Evolutionary conservation across 768 basidiomycete genomes (phyloP), one percentile per base, ranked within the genome.

Genomic region (Lactarius evosmus): DNA sequence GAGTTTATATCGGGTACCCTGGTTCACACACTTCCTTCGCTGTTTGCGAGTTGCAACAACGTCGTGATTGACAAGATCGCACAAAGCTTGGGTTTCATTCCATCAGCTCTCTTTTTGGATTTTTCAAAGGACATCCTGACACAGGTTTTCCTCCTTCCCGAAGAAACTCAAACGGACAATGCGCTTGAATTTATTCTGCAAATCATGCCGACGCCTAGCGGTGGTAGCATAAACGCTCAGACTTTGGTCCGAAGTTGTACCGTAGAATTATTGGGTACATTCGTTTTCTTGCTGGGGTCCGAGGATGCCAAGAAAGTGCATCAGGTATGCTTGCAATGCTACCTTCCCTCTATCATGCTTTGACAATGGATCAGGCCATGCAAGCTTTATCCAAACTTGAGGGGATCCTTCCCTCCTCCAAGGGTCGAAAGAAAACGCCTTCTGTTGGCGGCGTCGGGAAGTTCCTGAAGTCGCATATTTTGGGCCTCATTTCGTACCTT

Each of bases 401-500:
- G 38, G 71, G 7, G 30, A 44, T 65, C 22, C 77, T 32, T 67
- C 75, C 46, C 63, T 75, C 65, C 68, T 62, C 73, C 54, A 63
- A 72, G 54, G 72, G 70, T 25, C 54, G 68, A 29, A 65, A 73
- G 73, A 64, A 69, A 70, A 40, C 67, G 67, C 27, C 61, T 73
- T 62, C 69, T 70, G 22, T 71, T 75, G 27, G 51, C 3, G 79
- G 82, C 61, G 73, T 91, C 40, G 79, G 81, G 25, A 73, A 75
- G 0, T 88, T 94, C 60, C 77, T 98, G 54, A 86, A 87, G 73
- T 78, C 78, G 8, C 82, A 93, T 67, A 87, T 95, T 76, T 82
- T 97, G 7, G 95, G 91, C 1, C 79, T 98, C 60, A 86, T 98
- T 22, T 85, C 91, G 0, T 80, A 87, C 66, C 82, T 97, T 69